Evolutionary conservation across 371 early-diverging fungal species (phyloP).

Genomic region (Dichotomocladium elegans): DNA sequence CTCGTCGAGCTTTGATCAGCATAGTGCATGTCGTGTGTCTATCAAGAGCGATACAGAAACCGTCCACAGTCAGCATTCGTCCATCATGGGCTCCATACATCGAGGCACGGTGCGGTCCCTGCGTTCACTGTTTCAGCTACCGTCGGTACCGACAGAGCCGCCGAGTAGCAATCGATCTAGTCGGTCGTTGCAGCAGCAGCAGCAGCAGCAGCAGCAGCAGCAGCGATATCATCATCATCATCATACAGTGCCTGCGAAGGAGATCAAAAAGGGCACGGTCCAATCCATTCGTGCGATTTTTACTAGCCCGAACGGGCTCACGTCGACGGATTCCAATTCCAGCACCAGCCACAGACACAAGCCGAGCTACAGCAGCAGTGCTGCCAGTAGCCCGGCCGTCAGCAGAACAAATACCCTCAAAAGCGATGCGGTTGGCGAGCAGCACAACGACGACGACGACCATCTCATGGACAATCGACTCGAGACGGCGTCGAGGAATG

Average conservation of each 20-base stretch:
- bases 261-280: constrained; percentile 35
- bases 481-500: constrained; percentile 5
- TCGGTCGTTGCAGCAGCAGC: constrained; percentile 36
- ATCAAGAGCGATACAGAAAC: no score
- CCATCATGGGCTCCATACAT: not conserved
- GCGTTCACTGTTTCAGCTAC: not conserved
- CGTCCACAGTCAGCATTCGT: not conserved
- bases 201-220: constrained; percentile 3
- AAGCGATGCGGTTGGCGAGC: no score
- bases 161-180: constrained; percentile 27
- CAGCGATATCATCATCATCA: not conserved
- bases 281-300: constrained; percentile 34
- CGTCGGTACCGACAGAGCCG: constrained; percentile 1
- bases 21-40: constrained; percentile 17
- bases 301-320: not conserved
- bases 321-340: not conserved
- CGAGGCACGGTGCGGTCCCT: constrained; percentile 6
- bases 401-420: no score
- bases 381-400: no score
- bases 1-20: constrained; percentile 16
- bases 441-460: no score
- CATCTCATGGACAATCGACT: constrained; percentile 4
- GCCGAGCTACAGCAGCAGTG: no score
- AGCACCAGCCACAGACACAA: no score
- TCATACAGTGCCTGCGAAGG: constrained; percentile 14